phyloP scores from a whole-genome alignment of 2,329 filamentous ascomycete genomes.

The Xylaria sp. region DNA sequence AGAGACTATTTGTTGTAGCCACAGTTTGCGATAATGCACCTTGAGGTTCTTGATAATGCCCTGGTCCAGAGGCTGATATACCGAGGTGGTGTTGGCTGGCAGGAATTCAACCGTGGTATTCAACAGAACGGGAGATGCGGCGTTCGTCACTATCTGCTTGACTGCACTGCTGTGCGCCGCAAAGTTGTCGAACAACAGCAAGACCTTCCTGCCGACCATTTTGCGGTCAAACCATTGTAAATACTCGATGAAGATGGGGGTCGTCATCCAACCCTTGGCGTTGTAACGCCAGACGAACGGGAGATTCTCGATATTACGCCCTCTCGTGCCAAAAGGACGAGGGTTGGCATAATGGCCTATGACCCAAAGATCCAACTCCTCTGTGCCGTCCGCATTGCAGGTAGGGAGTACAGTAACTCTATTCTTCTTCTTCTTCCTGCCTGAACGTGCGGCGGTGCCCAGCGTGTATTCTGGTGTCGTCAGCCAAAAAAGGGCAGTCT shows the following conservation, averaged over 20 bases:
- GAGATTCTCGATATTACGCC: not conserved
- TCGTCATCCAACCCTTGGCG: not conserved
- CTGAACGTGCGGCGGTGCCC: not conserved
- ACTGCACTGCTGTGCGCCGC: not conserved
- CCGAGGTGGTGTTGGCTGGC: not conserved
- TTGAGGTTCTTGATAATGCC: not conserved
- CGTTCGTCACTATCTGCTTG: not conserved
- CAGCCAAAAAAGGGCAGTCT: not conserved
- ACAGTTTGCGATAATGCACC: not conserved
- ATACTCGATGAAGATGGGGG: not conserved
- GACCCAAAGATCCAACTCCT: not conserved
- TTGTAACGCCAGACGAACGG: not conserved
- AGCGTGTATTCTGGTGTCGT: not conserved
- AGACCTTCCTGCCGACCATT: not conserved
- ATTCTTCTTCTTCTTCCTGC: not conserved
- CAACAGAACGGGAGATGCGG: not conserved
- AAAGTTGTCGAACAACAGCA: not conserved
- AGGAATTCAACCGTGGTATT: not conserved
- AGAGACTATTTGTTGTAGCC: not conserved
- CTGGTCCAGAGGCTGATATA: not conserved
- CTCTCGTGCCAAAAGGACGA: not conserved
- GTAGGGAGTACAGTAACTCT: not conserved
- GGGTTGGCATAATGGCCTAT: not conserved
- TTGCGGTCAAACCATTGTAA: not conserved
- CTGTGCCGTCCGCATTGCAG: not conserved